Base-by-base conservation (phyloP, 1,284 basidiomycete genomes). In the Moesziomyces antarcticus region DNA sequence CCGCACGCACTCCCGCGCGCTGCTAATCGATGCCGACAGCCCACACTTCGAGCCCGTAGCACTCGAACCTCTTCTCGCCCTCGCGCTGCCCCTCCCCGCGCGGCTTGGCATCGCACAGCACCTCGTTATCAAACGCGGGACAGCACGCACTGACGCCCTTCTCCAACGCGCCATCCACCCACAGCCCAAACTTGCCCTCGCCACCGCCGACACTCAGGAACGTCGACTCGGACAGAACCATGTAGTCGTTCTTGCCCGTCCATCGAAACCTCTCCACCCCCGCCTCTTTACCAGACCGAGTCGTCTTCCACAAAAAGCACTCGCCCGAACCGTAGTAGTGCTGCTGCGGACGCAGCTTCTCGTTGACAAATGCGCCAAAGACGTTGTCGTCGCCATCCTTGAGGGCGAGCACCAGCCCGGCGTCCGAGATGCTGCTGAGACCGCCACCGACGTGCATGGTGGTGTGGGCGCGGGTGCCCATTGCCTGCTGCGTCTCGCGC, bases 161-260 rank as follows among this genome's bases (percentile, higher is more conserved):
- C 43, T 90, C 88, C 20, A 99, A 89, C 0, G 89, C 88, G 1
- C 90, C 89, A 81, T 96, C 93, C n/a, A 99, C 86, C 85, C 94
- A 93, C 7, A 99, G 86, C 0, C 95, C 96, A 53, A 82, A 82
- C 37, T 68, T 68, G 0, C 81, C 80, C 24, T 80, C 73, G 5
- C 80, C 81, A n/a, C 81, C 78, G 7, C 82, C 82, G 8, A 84
- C 62, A 21, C 68, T 67, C 14, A 78, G 49, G 48, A 64, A 67
- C 20, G 47, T 46, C 87, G 69, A 95, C 87, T 77, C 90, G 92
- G 43, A 89, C 87, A 97, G 87, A 21, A 93, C 90, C 58, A 97
- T 91, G 80, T 97, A 98, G 64, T 92, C 91, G 82, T 98, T 98
- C 82, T 86, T 89, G 0, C 93, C 94, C 1, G 95, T 95, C 91